phyloP scores from a whole-genome alignment of 2,329 filamentous ascomycete species.

The Cladosporium sp. region DNA sequence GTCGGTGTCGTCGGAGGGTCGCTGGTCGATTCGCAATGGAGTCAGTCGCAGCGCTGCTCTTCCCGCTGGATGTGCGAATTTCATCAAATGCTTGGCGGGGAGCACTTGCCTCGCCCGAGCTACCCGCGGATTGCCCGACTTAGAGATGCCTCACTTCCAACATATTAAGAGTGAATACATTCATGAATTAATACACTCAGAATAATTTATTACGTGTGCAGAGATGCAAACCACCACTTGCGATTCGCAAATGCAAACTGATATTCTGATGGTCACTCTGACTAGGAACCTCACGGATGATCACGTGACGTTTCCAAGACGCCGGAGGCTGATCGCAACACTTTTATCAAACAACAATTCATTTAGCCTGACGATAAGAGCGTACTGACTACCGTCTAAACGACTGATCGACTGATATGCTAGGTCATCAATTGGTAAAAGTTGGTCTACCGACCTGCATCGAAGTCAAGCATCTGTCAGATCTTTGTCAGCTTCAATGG shows the following conservation, averaged over 20 bases:
- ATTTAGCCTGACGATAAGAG: no score
- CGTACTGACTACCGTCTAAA: no score
- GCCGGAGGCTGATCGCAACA: no score
- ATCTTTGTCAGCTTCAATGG: slow-evolving; percentile 12
- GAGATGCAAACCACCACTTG: no score
- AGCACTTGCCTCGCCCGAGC: not conserved
- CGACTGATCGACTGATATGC: no score
- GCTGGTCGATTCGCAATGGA: slow-evolving; percentile 20
- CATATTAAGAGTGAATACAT: not conserved
- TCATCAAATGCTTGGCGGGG: slow-evolving; percentile 3
- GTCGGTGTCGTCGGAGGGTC: slow-evolving; percentile 22
- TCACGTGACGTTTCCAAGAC: no score
- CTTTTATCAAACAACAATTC: no score
- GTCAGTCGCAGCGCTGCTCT: not conserved
- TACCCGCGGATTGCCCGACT: not conserved
- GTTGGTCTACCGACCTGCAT: not conserved
- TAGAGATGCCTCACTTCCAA: not conserved
- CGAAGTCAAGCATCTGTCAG: slow-evolving; percentile 4
- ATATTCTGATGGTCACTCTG: no score
- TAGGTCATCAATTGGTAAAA: not conserved
- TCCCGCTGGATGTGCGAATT: not conserved
- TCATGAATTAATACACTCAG: not conserved
- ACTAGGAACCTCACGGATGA: no score
- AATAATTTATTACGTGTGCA: not conserved
- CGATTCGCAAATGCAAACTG: no score